Evolutionary conservation across 768 basidiomycete species (phyloP).

Genomic region (Mycena chlorophos): DNA sequence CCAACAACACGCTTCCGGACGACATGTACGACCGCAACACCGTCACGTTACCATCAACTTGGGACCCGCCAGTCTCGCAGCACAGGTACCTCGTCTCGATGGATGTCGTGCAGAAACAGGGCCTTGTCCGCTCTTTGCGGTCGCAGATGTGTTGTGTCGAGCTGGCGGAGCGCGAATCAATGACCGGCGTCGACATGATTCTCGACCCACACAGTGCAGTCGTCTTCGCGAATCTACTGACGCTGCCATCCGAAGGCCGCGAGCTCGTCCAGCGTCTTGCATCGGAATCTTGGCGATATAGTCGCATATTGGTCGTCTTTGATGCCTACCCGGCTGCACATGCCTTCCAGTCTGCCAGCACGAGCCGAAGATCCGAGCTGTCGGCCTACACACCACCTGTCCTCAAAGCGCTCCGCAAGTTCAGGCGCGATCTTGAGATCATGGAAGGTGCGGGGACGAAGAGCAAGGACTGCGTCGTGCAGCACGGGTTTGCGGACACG

Average conservation of each 20-base stretch:
- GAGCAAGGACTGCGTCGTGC: conserved; percentile 41
- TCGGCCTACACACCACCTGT: conserved; percentile 66
- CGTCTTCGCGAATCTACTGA: conserved; percentile 46
- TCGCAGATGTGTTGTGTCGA: conserved; percentile 47
- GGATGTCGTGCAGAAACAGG: conserved; percentile 66
- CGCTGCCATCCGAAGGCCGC: conserved; percentile 52
- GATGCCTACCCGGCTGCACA: conserved; percentile 60
- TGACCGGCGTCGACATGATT: conserved; percentile 65
- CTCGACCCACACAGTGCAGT: conserved; percentile 63
- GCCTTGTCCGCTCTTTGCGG: conserved; percentile 53
- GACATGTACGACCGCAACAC: conserved; percentile 48
- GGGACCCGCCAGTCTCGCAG: conserved; percentile 30
- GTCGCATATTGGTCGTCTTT: conserved; percentile 57
- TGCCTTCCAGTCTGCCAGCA: conserved; percentile 31
- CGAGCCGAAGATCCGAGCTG: conserved; percentile 23
- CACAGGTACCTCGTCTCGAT: conserved; percentile 75
- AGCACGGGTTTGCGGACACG: conserved; percentile 63
- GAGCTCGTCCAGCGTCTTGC: conserved; percentile 45
- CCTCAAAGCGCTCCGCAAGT: conserved; percentile 67
- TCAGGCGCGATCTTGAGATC: conserved; percentile 62
- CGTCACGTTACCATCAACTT: conserved; percentile 38
- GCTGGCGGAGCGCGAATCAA: conserved; percentile 63
- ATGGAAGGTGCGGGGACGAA: conserved; percentile 60
- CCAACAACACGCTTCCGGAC: conserved; percentile 30
- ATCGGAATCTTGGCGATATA: conserved; percentile 63